Percentiles rank a stretch among this genome's conserved stretches.
Evolutionary conservation across 2,329 filamentous ascomycete species (phyloP).

Genomic region (Paecilomyces niveus): DNA sequence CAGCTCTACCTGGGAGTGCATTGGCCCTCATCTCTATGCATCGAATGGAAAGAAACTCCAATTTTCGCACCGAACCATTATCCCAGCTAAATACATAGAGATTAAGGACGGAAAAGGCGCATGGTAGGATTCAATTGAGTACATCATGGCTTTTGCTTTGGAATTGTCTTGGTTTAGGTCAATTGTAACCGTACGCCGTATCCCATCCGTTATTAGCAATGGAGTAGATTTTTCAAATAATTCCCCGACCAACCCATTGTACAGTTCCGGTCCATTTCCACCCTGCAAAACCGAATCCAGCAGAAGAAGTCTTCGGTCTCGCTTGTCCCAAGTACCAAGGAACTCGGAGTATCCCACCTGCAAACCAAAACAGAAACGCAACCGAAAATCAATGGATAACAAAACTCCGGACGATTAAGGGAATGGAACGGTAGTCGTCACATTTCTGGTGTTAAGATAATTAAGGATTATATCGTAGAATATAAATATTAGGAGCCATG

Average conservation of each 20-base stretch:
- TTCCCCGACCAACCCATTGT: neutral
- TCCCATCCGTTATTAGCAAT: neutral
- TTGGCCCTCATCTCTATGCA: neutral
- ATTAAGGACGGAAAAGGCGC: neutral
- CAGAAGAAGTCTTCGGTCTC: neutral
- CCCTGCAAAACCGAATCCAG: too few relatives aligned
- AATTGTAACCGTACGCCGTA: too few relatives aligned
- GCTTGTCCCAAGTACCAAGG: neutral
- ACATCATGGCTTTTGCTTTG: too few relatives aligned
- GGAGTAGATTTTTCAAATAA: neutral
- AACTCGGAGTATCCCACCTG: neutral
- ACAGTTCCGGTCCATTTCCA: neutral
- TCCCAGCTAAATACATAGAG: neutral
- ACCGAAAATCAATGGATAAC: neutral
- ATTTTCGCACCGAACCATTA: neutral
- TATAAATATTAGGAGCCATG: neutral
- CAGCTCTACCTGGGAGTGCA: neutral
- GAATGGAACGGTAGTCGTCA: neutral
- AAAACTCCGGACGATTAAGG: neutral
- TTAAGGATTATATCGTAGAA: neutral
- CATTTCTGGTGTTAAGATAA: neutral
- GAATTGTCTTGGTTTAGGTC: too few relatives aligned
- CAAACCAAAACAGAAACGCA: neutral
- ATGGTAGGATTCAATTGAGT: too few relatives aligned
- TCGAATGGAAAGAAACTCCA: neutral